Base-by-base conservation (phyloP, 306 rosid genomes). In the Cicer cuneatum region DNA sequence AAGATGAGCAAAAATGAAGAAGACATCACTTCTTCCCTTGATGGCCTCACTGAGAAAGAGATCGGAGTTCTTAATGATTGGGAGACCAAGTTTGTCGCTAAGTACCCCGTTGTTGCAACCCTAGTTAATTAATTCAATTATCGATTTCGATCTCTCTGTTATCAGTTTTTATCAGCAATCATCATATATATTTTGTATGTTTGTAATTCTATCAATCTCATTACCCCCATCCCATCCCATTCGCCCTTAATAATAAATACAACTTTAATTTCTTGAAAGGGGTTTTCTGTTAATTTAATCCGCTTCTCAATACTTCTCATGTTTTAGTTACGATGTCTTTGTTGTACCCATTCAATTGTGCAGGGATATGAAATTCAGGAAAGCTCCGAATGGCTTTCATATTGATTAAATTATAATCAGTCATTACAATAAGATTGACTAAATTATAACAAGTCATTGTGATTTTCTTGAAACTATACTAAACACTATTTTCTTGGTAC, bases 1-100 rank as follows among this genome's bases (percentile, higher is more conserved):
- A 91, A 89, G 90, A 91, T 94, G 98, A 87, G 88, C 96, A 94
- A 90, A 84, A 87, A 84, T 81, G 96, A 90, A 9, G 93, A 88
- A 4, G 97, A 94, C 70, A 66, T 91, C 69, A 51, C 84, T 0
- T 61, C 96, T 39, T 70, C 88, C 71, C 87, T 93, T 74, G 89
- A 91, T 1, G 98, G 96, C 79, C 96, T 94, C 73, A 74, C 95
- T 1, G 98, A 94, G 42, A 94, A 94, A 57, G 98, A 94, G 96
- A 90, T 94, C 89, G 93, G 90, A 5, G 96, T 91, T 60, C 98
- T 94, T 80, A 39, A 74, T 69, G 98, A 94, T 69, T 94, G 97
- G 97, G 98, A 94, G 78, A 91, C 85, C 79, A 91, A 94, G 83
- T 94, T 94, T 83, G 86, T 85, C 72, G 97, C 97, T 78, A 94